Base-by-base conservation (phyloP, 1,284 basidiomycete species). In the Pseudozyma tsukubaensis region DNA sequence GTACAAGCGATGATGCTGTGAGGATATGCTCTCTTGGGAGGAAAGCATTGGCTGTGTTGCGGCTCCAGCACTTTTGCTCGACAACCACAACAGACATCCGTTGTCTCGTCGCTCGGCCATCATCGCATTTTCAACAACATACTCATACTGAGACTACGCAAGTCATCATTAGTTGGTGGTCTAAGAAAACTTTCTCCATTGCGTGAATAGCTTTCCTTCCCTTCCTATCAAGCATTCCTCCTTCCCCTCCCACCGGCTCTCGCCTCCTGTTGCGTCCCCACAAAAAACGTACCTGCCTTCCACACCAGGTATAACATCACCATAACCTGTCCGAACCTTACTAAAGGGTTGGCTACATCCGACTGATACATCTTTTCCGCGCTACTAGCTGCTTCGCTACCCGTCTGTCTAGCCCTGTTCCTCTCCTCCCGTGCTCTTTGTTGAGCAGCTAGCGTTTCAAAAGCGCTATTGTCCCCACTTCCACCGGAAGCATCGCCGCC, bases 321-420 rank as follows among this genome's bases (percentile, higher is more conserved):
- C 3, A 69, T 52, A 14, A 82, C 79, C 62, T 83, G 81, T 1
- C 69, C 49, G 39, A 83, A 79, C 12, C 80, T 57, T 5, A 75
- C 42, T 7, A 80, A n/a, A 4, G 76, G 64, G 47, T 77, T 80
- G 0, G 72, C 50, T 21, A 59, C 67, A 35, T 78, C 68, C 5
- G 59, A 48, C 47, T 81, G 56, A 29, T 73, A 69, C 58, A 55
- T 63, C 14, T 51, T 55, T 5, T 67, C 53, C 59, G 63, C 65
- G 14, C n/a, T 49, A 14, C 40, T 53, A 40, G 45, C 53, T 9
- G 57, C 60, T 0, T 42, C 54, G 34, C 49, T 49, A 16, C 58
- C 56, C 11, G 21, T n/a, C 24, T 55, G 60, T 37, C 55, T 51
- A 4, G 61, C 63, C 1, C 55, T 18, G 14, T 77, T 68, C 6